Percentiles rank a stretch among this genome's conserved stretches.
Conservation (phyloP, 129 eudicot genomes). For the Oenanthe sinensis region DNA sequence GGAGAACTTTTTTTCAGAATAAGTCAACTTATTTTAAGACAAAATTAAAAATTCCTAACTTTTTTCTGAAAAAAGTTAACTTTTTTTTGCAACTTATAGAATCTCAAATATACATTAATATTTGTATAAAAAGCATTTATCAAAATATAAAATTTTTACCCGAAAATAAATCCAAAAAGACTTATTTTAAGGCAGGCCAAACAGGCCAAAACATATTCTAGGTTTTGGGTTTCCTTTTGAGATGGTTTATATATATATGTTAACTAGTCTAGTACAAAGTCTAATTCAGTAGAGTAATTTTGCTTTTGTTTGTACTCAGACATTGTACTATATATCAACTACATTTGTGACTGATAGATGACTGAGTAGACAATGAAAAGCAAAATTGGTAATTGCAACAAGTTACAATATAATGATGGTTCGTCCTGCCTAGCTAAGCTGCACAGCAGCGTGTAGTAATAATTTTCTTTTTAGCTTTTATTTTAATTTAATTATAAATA, state of each 20-base stretch:
- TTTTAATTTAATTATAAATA: too few species aligned
- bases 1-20: too few species aligned
- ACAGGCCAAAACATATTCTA: too few species aligned
- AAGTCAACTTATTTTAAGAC: too few species aligned
- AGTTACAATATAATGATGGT: neutral
- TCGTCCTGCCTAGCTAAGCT: neutral
- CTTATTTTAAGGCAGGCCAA: too few species aligned
- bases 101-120: too few species aligned
- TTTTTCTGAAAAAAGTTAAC: too few species aligned
- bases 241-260: neutral
- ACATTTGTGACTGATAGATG: neutral
- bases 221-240: neutral
- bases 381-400: neutral
- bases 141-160: too few species aligned
- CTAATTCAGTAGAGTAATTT: neutral
- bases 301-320: neutral
- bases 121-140: too few species aligned
- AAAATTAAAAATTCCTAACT: too few species aligned
- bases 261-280: neutral
- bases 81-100: too few species aligned
- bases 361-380: neutral
- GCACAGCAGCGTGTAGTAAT: neutral
- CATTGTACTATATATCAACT: neutral
- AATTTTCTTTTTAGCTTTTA: neutral
- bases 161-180: too few species aligned